Percentiles rank a stretch among this genome's conserved stretches.
Conservation (phyloP, 352 stramenopile genomes). For the Globisporangium nodosum region DNA sequence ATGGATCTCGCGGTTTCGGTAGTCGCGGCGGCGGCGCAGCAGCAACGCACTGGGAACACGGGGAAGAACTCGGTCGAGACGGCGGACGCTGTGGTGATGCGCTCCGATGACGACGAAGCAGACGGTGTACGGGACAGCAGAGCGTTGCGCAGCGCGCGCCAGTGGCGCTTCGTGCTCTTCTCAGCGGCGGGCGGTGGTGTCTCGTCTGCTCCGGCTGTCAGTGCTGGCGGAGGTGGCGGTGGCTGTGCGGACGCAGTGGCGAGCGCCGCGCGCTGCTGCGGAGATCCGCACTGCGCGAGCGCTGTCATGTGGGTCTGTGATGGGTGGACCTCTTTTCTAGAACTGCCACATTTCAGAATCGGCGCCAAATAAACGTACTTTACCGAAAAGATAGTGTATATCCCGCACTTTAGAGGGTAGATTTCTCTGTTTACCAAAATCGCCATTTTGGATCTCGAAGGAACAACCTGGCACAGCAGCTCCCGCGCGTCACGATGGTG, state of each 20-base stretch:
- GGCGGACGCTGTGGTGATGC: conserved; percentile 39
- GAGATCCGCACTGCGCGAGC: conserved; percentile 6
- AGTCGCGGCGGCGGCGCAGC: conserved; percentile 2
- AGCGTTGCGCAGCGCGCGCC: conserved; percentile 62
- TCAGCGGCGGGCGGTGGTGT: not conserved
- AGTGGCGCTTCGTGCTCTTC: conserved; percentile 54
- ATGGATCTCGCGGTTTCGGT: not conserved
- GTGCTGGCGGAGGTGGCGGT: not conserved
- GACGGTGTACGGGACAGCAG: conserved; percentile 29
- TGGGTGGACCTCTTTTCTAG: not conserved
- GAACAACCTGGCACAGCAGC: conserved; percentile 1
- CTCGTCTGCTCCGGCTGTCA: not conserved
- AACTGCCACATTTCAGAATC: no score
- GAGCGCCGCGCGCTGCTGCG: conserved; percentile 4
- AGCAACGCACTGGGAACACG: conserved; percentile 17
- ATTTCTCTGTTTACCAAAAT: not conserved
- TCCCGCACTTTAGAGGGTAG: not conserved
- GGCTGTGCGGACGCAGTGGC: not conserved
- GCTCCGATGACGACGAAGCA: not conserved
- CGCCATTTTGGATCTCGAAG: conserved; percentile 12
- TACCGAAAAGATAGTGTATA: not conserved
- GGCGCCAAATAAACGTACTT: not conserved
- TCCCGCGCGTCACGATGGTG: conserved; percentile 43
- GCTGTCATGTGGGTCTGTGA: not conserved
- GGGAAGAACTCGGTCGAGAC: conserved; percentile 64